A percentile compares a stretch with the other conserved stretches of the same genome.
Conservation (phyloP, 2,329 filamentous ascomycete genomes). For the Pseudonectria foliicola region DNA sequence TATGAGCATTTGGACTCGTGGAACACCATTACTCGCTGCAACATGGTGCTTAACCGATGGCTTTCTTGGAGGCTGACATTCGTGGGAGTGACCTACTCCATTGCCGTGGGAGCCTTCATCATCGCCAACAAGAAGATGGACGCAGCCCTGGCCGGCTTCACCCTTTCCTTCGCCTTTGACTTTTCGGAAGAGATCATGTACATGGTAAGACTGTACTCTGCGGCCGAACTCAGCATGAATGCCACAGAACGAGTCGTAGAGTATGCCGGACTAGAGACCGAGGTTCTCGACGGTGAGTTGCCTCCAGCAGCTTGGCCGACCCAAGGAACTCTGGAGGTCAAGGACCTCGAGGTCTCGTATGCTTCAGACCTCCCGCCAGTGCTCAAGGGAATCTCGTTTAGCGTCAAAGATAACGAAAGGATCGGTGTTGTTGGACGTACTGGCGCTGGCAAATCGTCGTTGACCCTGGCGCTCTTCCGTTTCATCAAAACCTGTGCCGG, state of each 20-base stretch:
- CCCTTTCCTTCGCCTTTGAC: conserved; percentile 64
- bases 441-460: conserved; percentile 68
- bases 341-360: conserved; percentile 65
- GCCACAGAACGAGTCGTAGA: conserved; percentile 69
- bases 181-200: conserved; percentile 59
- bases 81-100: conserved; percentile 62
- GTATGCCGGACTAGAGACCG: conserved; percentile 62
- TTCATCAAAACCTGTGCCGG: conserved; percentile 65
- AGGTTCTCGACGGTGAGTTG: conserved; percentile 52
- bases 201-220: conserved; percentile 60
- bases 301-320: conserved; percentile 69
- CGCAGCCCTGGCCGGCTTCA: conserved; percentile 67
- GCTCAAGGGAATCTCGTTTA: conserved; percentile 61
- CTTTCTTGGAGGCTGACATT: conserved; percentile 65
- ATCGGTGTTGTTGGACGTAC: conserved; percentile 74
- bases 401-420: conserved; percentile 58
- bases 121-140: conserved; percentile 55
- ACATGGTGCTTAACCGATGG: conserved; percentile 72
- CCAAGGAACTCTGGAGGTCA: conserved; percentile 65
- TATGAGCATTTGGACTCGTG: conserved; percentile 62
- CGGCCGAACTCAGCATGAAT: conserved; percentile 73
- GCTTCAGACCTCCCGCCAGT: conserved; percentile 64
- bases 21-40: conserved; percentile 56
- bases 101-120: conserved; percentile 57
- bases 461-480: conserved; percentile 70